A percentile compares a stretch with the other conserved stretches of the same genome.
phyloP scores from a whole-genome alignment of 2,329 filamentous ascomycete genomes.

The Clonostachys rhizophaga region DNA sequence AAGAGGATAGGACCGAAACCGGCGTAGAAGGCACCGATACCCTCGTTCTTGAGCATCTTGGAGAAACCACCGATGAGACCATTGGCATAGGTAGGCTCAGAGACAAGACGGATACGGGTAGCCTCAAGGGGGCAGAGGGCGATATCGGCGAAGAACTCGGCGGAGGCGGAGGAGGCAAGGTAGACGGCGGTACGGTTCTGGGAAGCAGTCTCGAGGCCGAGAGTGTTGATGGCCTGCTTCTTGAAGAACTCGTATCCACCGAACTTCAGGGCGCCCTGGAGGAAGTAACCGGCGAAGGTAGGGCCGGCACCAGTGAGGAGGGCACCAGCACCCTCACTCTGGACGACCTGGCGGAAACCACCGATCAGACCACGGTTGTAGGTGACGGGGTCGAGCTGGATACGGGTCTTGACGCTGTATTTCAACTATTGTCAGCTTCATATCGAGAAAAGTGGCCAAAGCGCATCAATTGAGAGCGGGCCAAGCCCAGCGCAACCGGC shows the following conservation, averaged over 20 bases:
- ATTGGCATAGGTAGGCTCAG: constrained; percentile 78
- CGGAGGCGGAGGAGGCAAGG: constrained; percentile 62
- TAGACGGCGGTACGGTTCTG: constrained; percentile 81
- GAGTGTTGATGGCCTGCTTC: constrained; percentile 76
- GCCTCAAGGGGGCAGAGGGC: constrained; percentile 89
- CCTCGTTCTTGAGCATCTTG: constrained; percentile 82
- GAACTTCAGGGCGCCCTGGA: constrained; percentile 91
- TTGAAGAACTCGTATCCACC: constrained; percentile 97
- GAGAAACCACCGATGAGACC: constrained; percentile 74
- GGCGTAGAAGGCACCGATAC: constrained; percentile 82
- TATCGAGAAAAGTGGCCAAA: constrained; percentile 5
- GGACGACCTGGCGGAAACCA: constrained; percentile 81
- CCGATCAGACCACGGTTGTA: constrained; percentile 87
- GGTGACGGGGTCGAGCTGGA: constrained; percentile 84
- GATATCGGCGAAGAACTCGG: constrained; percentile 71
- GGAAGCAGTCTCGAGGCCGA: constrained; percentile 73
- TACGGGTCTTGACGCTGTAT: constrained; percentile 88
- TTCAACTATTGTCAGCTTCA: constrained; percentile 6
- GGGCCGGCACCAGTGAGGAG: constrained; percentile 82
- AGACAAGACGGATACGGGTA: constrained; percentile 90
- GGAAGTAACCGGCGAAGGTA: constrained; percentile 87
- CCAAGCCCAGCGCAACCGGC: too few species aligned
- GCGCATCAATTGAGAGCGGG: not conserved
- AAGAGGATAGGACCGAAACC: constrained; percentile 85
- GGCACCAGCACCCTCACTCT: constrained; percentile 79